Evolutionary conservation across 2,329 filamentous ascomycete species (phyloP).

Genomic region (Pseudocercospora ulei): DNA sequence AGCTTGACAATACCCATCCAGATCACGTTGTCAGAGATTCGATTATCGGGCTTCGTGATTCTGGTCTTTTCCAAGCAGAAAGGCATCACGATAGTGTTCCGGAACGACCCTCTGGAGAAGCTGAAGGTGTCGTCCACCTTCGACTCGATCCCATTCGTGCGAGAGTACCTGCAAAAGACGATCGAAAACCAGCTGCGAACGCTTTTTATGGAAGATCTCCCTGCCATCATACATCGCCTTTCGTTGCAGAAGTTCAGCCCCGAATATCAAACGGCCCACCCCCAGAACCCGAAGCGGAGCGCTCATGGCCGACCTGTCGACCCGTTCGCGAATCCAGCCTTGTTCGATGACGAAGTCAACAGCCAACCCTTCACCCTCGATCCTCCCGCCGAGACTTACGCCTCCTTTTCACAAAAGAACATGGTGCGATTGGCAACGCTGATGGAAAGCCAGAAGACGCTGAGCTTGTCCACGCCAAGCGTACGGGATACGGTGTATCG

Average conservation of each 20-base stretch:
- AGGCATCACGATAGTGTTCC: conserved; percentile 88
- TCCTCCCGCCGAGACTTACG: conserved; percentile 69
- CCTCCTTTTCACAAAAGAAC: conserved; percentile 92
- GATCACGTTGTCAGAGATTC: conserved; percentile 91
- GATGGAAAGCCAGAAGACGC: conserved; percentile 76
- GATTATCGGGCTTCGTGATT: conserved; percentile 93
- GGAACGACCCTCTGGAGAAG: conserved; percentile 94
- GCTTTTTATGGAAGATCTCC: conserved; percentile 94
- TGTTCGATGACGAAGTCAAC: conserved; percentile 58
- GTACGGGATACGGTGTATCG: conserved; percentile 84
- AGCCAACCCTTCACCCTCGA: conserved; percentile 71
- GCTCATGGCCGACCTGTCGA: conserved; percentile 31
- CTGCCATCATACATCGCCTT: conserved; percentile 87
- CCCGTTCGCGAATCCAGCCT: conserved; percentile 43
- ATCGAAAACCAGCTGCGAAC: conserved; percentile 89
- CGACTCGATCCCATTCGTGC: conserved; percentile 95
- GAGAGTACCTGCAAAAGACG: conserved; percentile 90
- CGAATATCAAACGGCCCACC: conserved; percentile 62
- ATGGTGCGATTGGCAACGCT: conserved; percentile 71
- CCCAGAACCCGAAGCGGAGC: conserved; percentile 44
- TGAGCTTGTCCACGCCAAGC: conserved; percentile 85
- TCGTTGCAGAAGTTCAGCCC: conserved; percentile 84
- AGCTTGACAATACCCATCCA: conserved; percentile 94
- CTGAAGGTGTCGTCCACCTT: conserved; percentile 98
- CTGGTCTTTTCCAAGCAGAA: conserved; percentile 96